Percentiles rank a stretch among this genome's conserved stretches.
These are phyloP conservation scores for Ophiosphaerella herpotricha DNA, from an alignment of 2,329 filamentous ascomycete genomes.

Conservation along the genomic window DNA sequence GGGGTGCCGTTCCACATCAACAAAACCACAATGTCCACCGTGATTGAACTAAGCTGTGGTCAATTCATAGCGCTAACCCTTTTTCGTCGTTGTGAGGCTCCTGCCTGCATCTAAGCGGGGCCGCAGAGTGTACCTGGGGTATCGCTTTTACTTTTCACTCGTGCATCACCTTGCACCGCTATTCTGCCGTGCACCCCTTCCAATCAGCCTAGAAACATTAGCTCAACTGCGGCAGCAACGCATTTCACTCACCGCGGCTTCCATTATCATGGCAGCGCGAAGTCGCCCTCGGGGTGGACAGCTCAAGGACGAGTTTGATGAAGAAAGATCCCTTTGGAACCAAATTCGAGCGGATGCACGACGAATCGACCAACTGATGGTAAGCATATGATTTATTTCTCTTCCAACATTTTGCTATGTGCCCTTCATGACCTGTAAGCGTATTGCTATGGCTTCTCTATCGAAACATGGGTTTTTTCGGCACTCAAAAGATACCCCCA, in stretches of 20 bases:
- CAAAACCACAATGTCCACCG: slow-evolving; percentile 19
- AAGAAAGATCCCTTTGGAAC: slow-evolving; percentile 56
- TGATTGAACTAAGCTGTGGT: slow-evolving; percentile 27
- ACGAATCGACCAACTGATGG: slow-evolving; percentile 53
- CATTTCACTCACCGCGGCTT: slow-evolving; percentile 4
- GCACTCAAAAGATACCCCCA: neutral
- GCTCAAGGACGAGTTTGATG: slow-evolving; percentile 56
- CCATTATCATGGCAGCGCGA: slow-evolving; percentile 50
- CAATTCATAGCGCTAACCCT: slow-evolving; percentile 20
- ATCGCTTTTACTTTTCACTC: neutral
- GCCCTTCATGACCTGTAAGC: neutral
- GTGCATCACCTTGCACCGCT: slow-evolving; percentile 1
- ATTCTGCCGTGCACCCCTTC: neutral
- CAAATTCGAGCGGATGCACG: slow-evolving; percentile 52
- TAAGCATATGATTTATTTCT: slow-evolving; percentile 33
- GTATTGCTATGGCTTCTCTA: neutral
- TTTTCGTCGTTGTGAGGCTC: slow-evolving; percentile 25
- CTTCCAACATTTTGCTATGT: neutral
- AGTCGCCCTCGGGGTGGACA: slow-evolving; percentile 50
- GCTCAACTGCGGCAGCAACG: neutral
- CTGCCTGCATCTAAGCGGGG: slow-evolving; percentile 1
- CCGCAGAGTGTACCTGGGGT: neutral
- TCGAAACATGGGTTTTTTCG: neutral
- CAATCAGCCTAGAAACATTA: neutral
- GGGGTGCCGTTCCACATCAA: slow-evolving; percentile 9